A percentile compares a stretch with the other conserved stretches of the same genome.
Conservation (phyloP, 2,329 filamentous ascomycete species). For the Pseudopyricularia javanii region DNA sequence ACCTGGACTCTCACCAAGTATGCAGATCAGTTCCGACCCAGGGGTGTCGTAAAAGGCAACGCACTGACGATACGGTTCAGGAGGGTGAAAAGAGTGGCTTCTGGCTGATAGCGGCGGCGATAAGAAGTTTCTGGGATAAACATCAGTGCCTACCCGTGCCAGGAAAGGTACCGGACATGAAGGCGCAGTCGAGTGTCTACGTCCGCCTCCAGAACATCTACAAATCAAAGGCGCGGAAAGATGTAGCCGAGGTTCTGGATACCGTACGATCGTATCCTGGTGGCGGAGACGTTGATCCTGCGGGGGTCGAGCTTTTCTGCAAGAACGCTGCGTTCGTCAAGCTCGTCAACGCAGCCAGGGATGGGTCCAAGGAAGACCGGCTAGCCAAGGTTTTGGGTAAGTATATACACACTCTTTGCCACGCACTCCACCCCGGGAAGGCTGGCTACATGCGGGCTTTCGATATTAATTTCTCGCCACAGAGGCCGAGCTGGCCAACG, state of each 20-base stretch:
- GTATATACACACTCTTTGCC: constrained; percentile 12
- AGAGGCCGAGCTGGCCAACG: constrained; percentile 43
- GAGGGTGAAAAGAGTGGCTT: constrained; percentile 49
- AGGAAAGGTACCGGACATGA: constrained; percentile 92
- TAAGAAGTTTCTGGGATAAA: constrained; percentile 63
- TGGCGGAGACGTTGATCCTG: constrained; percentile 45
- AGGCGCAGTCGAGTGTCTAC: constrained; percentile 83
- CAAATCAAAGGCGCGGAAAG: constrained; percentile 72
- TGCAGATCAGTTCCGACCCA: not conserved
- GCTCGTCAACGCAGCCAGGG: constrained; percentile 51
- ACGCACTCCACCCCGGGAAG: not conserved
- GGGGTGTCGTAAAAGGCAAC: not conserved
- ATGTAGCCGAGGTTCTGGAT: constrained; percentile 61
- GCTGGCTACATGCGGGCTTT: not conserved
- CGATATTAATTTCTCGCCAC: constrained; percentile 14
- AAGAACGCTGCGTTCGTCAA: constrained; percentile 92
- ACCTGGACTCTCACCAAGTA: constrained; percentile 18
- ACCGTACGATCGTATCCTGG: constrained; percentile 41
- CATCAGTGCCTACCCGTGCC: constrained; percentile 70
- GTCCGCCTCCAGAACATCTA: constrained; percentile 86
- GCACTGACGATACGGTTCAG: constrained; percentile 1
- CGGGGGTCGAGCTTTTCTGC: constrained; percentile 83
- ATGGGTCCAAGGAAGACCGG: constrained; percentile 24
- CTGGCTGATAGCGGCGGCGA: constrained; percentile 77
- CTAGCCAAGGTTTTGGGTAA: constrained; percentile 43